Evolutionary conservation across 75 land plant species (phyloP), one percentile per base, ranked within the genome.

Genomic region (Pinus albicaulis): DNA sequence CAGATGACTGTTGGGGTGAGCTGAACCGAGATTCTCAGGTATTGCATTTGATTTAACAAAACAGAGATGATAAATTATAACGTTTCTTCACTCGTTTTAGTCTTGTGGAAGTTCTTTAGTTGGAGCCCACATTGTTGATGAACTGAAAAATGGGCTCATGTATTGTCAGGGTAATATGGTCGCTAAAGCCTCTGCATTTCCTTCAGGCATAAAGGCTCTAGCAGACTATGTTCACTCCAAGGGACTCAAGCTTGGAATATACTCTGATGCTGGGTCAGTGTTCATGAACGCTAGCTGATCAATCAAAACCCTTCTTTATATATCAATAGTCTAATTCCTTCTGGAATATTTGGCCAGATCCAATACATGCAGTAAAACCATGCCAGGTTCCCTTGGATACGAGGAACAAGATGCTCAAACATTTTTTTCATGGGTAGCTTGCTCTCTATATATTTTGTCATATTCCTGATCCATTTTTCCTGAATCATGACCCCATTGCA

Each of bases 191-290:
- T 80, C 88, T 10, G 87, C 94, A 52, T 96, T 96, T 84, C 99
- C 97, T 22, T 93, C 92, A 7, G 99, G 97, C 15, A 93, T 95
- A 74, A 95, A 95, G 73, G 89, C 93, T 11, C 57, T 95, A 25
- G 98, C 96, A 58, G 98, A 95, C 81, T 88, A 95, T 79, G 93
- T 95, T 26, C 98, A 95, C 73, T 72, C 77, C 63, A 93, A 89
- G 76, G 98, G 96, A 1, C 87, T 95, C 36, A 95, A 91, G 86
- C 83, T 95, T 52, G 98, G 98, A 71, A 89, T 95, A 60, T 95
- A 95, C 59, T 87, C 96, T 19, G 93, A 91, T 85, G 92, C 96
- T 22, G 98, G 96, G 96, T 95, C 59, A 78, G 73, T 48, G 36
- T 26, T 24, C 15, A 22, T 44, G 17, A 74, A 24, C 7, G 8